Percentiles rank a stretch among this genome's conserved stretches.
These are phyloP conservation scores for Meredithiella fracta DNA, from an alignment of 2,329 filamentous ascomycete species.

Conservation along the genomic window DNA sequence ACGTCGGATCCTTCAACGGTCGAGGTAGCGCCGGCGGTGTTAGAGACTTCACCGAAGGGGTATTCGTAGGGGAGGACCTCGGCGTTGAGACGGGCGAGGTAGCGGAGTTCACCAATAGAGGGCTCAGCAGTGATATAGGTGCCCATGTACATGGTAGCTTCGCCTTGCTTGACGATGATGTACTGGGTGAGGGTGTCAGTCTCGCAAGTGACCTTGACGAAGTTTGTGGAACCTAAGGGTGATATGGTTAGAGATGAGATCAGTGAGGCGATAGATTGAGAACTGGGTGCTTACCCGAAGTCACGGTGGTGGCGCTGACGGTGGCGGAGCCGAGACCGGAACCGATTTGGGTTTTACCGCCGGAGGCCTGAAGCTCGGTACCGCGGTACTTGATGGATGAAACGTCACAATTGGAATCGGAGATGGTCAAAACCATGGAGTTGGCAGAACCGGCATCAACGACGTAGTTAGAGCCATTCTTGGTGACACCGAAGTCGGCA, in stretches of 20 bases:
- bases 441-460: slow-evolving; percentile 33
- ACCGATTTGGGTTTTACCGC: slow-evolving; percentile 37
- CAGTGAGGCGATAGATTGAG: neutral
- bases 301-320: slow-evolving; percentile 31
- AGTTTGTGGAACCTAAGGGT: slow-evolving; percentile 21
- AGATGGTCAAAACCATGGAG: slow-evolving; percentile 34
- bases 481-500: slow-evolving; percentile 28
- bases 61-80: slow-evolving; percentile 34
- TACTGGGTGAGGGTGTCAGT: slow-evolving; percentile 48
- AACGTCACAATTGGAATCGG: slow-evolving; percentile 42
- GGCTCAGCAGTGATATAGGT: slow-evolving; percentile 45
- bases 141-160: slow-evolving; percentile 42
- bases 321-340: slow-evolving; percentile 43
- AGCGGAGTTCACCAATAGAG: slow-evolving; percentile 43
- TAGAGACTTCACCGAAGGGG: slow-evolving; percentile 38
- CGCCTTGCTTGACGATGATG: slow-evolving; percentile 43
- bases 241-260: neutral
- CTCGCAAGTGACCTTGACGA: slow-evolving; percentile 45
- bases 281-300: slow-evolving; percentile 8
- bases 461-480: slow-evolving; percentile 26
- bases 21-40: slow-evolving; percentile 33
- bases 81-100: slow-evolving; percentile 42
- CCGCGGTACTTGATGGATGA: slow-evolving; percentile 45
- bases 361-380: slow-evolving; percentile 39
- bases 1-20: slow-evolving; percentile 42